Evolutionary conservation across 2,329 filamentous ascomycete species (phyloP), one percentile per base, ranked within the genome.

Genomic region (Pseudopithomyces maydicus): DNA sequence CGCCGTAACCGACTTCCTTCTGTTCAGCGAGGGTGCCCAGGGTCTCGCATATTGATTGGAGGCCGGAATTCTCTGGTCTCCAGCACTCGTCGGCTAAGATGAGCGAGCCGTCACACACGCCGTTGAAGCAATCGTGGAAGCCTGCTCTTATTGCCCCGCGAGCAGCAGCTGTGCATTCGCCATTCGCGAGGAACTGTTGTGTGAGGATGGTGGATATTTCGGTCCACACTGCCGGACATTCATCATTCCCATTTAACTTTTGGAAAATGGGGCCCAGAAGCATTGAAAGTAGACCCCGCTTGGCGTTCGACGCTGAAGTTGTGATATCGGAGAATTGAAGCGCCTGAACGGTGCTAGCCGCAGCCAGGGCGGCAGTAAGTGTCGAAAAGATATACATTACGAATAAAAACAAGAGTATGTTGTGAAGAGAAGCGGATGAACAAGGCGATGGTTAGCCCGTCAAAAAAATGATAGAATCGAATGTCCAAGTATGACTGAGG

Each of bases 31-130:
- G 74, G 4, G 59, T 61, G 36, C 70, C 69, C 1, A 81, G 73
- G 51, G 76, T 75, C 2, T 63, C 61, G 15, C 77, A 78, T 23
- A 83, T 77, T 4, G 70, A 71, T 52, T 74, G 61, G 1, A 86
- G 72, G 0, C 81, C 82, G 2, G 54, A 64, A 66, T 85, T 78
- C 52, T 77, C 73, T 0, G 51, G 10, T 17, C 76, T 70, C 1
- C 66, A 62, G 58, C 77, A 77, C 49, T 76, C 73, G 19, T 69
- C 54, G 19, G 73, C 70, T 15, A 75, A 68, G 47, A 76, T 73
- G 23, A 76, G 62, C 23, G 73, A 75, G 10, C 73, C 73, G 41
- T 76, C 73, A 44, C 72, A 74, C 2, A 70, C 70, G 14, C 72
- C 73, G 45, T 70, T 70, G 67, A 74, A 74, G 62, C 72, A 75